Evolutionary conservation across 1,139 yeast genomes (phyloP).

Genomic region (Scheffersomyces quercinus): DNA sequence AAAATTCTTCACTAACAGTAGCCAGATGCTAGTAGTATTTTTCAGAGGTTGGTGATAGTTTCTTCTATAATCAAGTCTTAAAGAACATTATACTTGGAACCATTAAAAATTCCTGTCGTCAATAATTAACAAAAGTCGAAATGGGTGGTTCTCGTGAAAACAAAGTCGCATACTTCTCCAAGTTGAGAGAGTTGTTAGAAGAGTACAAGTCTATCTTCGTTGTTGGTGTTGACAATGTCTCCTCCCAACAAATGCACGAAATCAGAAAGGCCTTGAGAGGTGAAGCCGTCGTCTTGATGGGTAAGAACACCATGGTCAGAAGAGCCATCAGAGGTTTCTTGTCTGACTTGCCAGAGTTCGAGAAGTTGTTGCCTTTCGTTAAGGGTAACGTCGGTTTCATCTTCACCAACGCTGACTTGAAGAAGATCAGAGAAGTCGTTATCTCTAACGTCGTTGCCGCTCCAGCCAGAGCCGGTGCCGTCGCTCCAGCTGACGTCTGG

Average conservation of each 20-base stretch:
- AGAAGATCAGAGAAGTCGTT: slow-evolving; percentile 85
- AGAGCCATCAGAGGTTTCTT: slow-evolving; percentile 98
- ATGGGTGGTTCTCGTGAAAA: slow-evolving; percentile 99
- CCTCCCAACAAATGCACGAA: slow-evolving; percentile 99
- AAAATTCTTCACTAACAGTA: slow-evolving; percentile 6
- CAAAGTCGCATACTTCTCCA: slow-evolving; percentile 92
- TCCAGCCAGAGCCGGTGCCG: slow-evolving; percentile 99
- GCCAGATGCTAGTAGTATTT: neutral
- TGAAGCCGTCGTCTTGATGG: slow-evolving; percentile 95
- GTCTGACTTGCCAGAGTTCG: slow-evolving; percentile 91
- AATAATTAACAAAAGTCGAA: slow-evolving; percentile 66
- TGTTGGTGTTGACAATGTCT: slow-evolving; percentile 99
- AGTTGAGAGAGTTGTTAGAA: slow-evolving; percentile 93
- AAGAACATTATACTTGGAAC: slow-evolving; percentile 24
- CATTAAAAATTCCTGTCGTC: slow-evolving; percentile 98
- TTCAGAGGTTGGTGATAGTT: neutral
- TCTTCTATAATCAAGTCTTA: neutral
- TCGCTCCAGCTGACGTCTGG: slow-evolving; percentile 97
- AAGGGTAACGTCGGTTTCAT: slow-evolving; percentile 99
- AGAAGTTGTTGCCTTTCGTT: slow-evolving; percentile 91
- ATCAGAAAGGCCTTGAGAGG: slow-evolving; percentile 97
- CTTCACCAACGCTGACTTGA: slow-evolving; percentile 96
- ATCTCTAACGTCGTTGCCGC: slow-evolving; percentile 97
- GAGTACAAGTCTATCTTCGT: slow-evolving; percentile 97
- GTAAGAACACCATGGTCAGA: slow-evolving; percentile 99